Evolutionary conservation across 2,329 filamentous ascomycete species (phyloP).

Genomic region (Ceratocystis variospora): DNA sequence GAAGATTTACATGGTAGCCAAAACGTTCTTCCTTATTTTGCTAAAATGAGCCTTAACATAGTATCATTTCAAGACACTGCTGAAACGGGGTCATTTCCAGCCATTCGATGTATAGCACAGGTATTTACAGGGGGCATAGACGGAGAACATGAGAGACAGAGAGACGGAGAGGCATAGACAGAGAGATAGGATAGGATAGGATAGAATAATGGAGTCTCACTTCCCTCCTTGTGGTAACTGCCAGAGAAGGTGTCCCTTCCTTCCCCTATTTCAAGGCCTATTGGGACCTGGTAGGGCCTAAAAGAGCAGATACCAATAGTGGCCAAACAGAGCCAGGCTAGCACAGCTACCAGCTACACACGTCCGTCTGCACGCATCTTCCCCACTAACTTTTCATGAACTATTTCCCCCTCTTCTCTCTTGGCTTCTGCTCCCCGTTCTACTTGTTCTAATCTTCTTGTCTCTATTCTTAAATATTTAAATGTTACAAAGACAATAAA

Average conservation of each 20-base stretch:
- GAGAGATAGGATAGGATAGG: no score
- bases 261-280: background rate
- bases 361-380: no score
- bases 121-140: background rate
- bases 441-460: background rate
- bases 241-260: background rate
- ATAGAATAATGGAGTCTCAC: background rate
- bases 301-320: background rate
- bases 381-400: background rate
- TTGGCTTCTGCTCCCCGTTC: background rate
- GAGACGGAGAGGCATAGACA: no score
- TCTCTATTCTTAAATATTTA: no score
- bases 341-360: no score
- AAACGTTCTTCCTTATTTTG: constrained; percentile 1
- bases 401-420: background rate
- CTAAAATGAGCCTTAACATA: constrained; percentile 5
- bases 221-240: background rate
- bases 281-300: background rate
- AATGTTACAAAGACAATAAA: no score
- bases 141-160: no score
- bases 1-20: background rate
- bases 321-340: background rate
- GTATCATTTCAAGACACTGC: constrained; percentile 6
- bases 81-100: constrained; percentile 5
- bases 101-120: background rate